A percentile compares a stretch with the other conserved stretches of the same genome.
Conservation (phyloP, 257 asterid species). For the Parsonsia alboflavescens region DNA sequence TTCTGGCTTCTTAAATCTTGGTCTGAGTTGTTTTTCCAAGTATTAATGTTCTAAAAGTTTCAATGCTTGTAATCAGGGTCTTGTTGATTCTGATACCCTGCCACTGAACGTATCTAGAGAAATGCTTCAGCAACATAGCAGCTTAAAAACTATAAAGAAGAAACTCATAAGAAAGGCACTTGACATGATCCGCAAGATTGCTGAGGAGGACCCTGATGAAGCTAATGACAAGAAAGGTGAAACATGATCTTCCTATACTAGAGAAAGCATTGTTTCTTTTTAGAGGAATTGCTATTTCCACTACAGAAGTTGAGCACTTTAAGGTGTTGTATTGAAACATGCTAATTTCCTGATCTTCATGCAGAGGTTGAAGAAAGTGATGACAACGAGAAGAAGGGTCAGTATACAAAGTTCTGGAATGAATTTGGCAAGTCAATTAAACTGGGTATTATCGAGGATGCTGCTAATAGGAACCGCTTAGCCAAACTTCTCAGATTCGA, state of each 20-base stretch:
- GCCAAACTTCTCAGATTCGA: slow-evolving; percentile 90
- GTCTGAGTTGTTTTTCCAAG: neutral
- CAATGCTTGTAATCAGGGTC: slow-evolving; percentile 52
- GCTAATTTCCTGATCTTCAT: slow-evolving; percentile 12
- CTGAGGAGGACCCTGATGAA: slow-evolving; percentile 97
- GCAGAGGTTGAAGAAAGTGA: slow-evolving; percentile 68
- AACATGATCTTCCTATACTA: neutral
- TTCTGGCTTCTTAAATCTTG: slow-evolving; percentile 5
- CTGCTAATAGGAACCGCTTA: slow-evolving; percentile 78
- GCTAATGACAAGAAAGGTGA: slow-evolving; percentile 59
- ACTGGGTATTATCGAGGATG: slow-evolving; percentile 90
- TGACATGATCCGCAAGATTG: slow-evolving; percentile 91
- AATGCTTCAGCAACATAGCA: slow-evolving; percentile 95
- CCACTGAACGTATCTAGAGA: slow-evolving; percentile 96
- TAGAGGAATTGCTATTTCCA: neutral
- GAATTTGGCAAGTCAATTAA: slow-evolving; percentile 92
- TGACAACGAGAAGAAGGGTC: slow-evolving; percentile 80
- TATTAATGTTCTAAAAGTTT: neutral
- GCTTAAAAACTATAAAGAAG: slow-evolving; percentile 94
- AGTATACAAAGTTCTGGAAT: slow-evolving; percentile 80
- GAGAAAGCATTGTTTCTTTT: too few species aligned
- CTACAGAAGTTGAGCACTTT: neutral
- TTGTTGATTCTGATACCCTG: slow-evolving; percentile 94
- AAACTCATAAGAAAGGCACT: slow-evolving; percentile 96
- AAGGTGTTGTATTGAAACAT: neutral